phyloP scores from a whole-genome alignment of 257 asterid genomes.

The Lavandula angustifolia region DNA sequence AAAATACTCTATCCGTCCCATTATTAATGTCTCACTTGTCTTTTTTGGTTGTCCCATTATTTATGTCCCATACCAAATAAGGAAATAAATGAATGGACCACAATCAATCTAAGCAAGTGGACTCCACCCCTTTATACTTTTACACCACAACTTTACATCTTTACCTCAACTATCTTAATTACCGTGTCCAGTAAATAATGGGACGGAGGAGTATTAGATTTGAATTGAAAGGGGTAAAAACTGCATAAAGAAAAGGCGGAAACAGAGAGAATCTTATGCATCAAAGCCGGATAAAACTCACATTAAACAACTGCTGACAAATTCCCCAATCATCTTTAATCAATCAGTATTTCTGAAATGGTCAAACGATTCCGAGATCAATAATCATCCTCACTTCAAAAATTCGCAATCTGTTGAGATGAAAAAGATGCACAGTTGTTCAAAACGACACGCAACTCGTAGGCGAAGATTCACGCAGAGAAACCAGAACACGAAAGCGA shows the following conservation, averaged over 20 bases:
- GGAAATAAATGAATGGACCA: too few relatives aligned
- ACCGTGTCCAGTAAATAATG: too few relatives aligned
- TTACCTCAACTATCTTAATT: too few relatives aligned
- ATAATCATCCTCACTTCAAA: neutral
- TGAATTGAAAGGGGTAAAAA: neutral
- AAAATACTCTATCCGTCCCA: too few relatives aligned
- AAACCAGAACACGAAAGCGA: slow-evolving; percentile 5
- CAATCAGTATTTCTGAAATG: slow-evolving; percentile 21
- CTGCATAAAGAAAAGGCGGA: slow-evolving; percentile 12
- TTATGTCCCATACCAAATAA: too few relatives aligned
- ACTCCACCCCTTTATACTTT: too few relatives aligned
- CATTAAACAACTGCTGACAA: slow-evolving; percentile 63
- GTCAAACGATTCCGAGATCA: slow-evolving; percentile 3
- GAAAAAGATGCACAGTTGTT: slow-evolving; percentile 3
- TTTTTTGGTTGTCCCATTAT: too few relatives aligned
- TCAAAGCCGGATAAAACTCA: slow-evolving; percentile 36
- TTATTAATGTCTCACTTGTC: too few relatives aligned
- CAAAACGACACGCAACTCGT: slow-evolving; percentile 20
- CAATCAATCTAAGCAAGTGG: too few relatives aligned
- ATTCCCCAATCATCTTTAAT: slow-evolving; percentile 68
- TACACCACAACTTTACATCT: too few relatives aligned
- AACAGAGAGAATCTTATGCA: slow-evolving; percentile 35
- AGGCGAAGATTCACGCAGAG: neutral
- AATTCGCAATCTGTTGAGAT: neutral
- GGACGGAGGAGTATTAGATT: too few relatives aligned